Base-by-base conservation (phyloP, 441 rosid species). In the Flueggea neowawraea region DNA sequence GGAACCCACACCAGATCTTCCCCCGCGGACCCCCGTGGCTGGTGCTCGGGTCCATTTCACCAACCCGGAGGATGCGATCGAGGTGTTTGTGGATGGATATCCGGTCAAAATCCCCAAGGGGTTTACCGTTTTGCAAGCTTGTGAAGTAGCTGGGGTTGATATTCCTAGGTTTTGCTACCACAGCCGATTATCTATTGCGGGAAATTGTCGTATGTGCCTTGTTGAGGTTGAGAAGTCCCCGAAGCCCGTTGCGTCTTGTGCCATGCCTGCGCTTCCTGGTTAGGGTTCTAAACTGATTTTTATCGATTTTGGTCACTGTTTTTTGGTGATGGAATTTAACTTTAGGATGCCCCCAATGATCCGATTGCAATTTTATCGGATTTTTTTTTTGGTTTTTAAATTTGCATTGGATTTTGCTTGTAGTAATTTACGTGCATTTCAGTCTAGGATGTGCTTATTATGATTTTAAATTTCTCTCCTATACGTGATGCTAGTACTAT, bases 211-310 rank as follows among this genome's bases (percentile, higher is more conserved):
- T 60, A 94, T 94, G 99, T 94, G 99, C 70, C 92, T 94, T 41
- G 97, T 94, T 11, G 97, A 91, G 85, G 99, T 94, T 6, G 99
- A 94, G 88, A 94, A 94, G 63, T 89, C 97, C 12, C 99, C 99
- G 12, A 94, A 94, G 79, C 99, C 97, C 13, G 99, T 94, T 0
- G 99, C 99, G 0, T 94, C 97, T 0, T 91, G 97, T 61, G 99
- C 99, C 59, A 94, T 94, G 99, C 99, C 97, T 0, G 99, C 99
- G 3, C 97, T 94, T 68, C 99, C 99, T 0, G 97, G 98, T 89
- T 71, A 62, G 81, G 16, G 12, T 54, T 39, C 28, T 12, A 17
- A 9, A 47, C 54, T 43, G 36, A 39, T 9, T 49, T n/a, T 16
- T 17, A 59, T 52, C 10, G 31, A 0, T 3, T 3, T 52, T 22